Base-by-base conservation (phyloP, 2,329 filamentous ascomycete species). In the Cucurbitaria berberidis region DNA sequence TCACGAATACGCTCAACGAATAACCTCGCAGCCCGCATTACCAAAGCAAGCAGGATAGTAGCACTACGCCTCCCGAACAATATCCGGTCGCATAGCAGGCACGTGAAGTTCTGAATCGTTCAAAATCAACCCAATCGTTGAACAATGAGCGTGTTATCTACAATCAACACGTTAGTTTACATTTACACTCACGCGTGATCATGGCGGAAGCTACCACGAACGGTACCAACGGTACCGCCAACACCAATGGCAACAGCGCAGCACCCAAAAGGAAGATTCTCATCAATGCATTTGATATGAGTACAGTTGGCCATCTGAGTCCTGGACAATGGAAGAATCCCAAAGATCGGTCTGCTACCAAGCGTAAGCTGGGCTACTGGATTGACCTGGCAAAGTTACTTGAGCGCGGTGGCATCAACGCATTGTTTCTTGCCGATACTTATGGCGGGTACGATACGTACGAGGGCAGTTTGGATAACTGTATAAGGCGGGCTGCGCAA, bases 251-350 rank as follows among this genome's bases (percentile, higher is more conserved):
- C 16, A 45, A 10, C 16, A 45, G 10, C 27, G 16, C 21, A 3
- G 11, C 50, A 7, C 36, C 30, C 22, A 82, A 80, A 66, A 84
- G 83, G 60, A 78, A 82, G 22, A 86, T 87, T 13, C 66, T 87
- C 5, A 75, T 88, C 41, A 88, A 87, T 74, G 85, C 85, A 2
- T 87, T 88, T 59, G 85, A 87, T 53, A 87, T 87, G 84, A 84
- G 80, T 2, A 87, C 85, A 0, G 79, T 87, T 5, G 85, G 85
- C 2, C 86, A 89, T 66, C 67, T 89, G 29, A 85, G 83, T 0
- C 85, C 85, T 0, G 86, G 86, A 0, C 86, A 88, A 73, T 89
- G 86, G 86, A 88, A 86, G 81, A 86, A 88, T 46, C 85, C 86
- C 0, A 77, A 73, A 15, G 86, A 89, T 66, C 81, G 80, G 51